phyloP scores from a whole-genome alignment of 768 basidiomycete genomes.

The Macrocybe gigantea region DNA sequence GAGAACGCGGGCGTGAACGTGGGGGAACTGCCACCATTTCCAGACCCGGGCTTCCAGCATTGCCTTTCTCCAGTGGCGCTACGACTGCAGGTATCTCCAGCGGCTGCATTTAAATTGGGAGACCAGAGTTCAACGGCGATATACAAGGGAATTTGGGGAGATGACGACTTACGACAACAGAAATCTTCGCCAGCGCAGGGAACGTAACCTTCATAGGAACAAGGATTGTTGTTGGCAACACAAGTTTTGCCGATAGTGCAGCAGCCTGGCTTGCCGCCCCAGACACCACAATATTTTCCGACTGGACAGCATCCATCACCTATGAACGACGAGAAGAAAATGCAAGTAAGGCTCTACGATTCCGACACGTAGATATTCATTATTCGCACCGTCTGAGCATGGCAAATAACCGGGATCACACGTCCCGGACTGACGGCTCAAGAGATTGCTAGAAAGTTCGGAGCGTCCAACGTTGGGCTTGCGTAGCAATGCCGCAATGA shows the following conservation, averaged over 20 bases:
- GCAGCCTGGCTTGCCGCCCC: conserved; percentile 15
- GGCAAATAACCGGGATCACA: conserved; percentile 6
- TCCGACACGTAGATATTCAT: background rate
- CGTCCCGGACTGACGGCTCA: background rate
- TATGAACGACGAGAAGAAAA: background rate
- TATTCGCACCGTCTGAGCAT: conserved; percentile 8
- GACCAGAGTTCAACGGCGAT: no score
- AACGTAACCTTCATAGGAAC: conserved; percentile 8
- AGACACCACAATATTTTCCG: conserved; percentile 16
- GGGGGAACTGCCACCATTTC: background rate
- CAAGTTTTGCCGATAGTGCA: conserved; percentile 14
- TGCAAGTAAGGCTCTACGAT: background rate
- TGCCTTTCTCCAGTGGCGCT: conserved; percentile 2
- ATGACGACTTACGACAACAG: conserved; percentile 15
- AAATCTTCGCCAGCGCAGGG: conserved; percentile 13
- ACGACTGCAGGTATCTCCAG: conserved; percentile 9
- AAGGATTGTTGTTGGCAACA: conserved; percentile 9
- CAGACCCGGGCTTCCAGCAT: background rate
- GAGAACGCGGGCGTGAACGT: no score
- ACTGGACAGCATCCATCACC: conserved; percentile 13
- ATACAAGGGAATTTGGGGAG: background rate
- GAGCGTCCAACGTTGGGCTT: background rate
- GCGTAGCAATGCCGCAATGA: conserved; percentile 7
- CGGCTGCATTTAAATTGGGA: conserved; percentile 3
- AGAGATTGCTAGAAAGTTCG: background rate